These are phyloP conservation scores for Helenozyma rhizophorensis DNA, from an alignment of 805 yeast genomes.

Conservation along the genomic window DNA sequence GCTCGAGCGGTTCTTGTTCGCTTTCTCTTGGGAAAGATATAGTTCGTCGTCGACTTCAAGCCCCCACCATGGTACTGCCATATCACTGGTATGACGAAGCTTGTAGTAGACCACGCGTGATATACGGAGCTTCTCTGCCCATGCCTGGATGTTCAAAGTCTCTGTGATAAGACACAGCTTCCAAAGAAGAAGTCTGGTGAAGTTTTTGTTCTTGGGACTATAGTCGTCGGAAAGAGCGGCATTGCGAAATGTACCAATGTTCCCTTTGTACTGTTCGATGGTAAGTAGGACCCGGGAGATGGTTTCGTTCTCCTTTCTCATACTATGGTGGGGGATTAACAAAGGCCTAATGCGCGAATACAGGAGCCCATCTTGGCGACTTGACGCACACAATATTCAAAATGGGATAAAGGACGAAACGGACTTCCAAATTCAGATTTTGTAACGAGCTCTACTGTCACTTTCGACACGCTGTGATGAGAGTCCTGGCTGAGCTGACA, in stretches of 20 bases:
- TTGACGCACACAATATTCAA: too few species aligned
- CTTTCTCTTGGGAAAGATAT: constrained; percentile 10
- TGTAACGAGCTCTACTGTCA: too few species aligned
- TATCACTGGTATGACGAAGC: constrained; percentile 23
- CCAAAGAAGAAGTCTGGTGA: constrained; percentile 35
- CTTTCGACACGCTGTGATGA: too few species aligned
- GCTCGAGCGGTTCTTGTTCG: not conserved
- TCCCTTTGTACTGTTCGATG: constrained; percentile 32
- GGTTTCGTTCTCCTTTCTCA: constrained; percentile 29
- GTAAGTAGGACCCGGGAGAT: constrained; percentile 35
- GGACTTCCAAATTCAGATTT: too few species aligned
- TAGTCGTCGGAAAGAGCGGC: constrained; percentile 29
- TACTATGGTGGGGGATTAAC: too few species aligned
- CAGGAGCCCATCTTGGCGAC: too few species aligned
- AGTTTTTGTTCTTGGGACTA: constrained; percentile 18
- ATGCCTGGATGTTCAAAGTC: constrained; percentile 28
- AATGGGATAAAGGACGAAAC: too few species aligned
- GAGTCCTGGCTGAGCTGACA: too few species aligned
- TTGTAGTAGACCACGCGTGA: constrained; percentile 34
- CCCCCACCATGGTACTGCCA: constrained; percentile 36
- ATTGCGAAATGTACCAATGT: constrained; percentile 19
- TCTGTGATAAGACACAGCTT: constrained; percentile 34
- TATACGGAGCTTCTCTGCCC: constrained; percentile 27
- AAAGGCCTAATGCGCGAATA: too few species aligned
- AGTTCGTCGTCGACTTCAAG: constrained; percentile 27